Evolutionary conservation across 2,329 filamentous ascomycete genomes (phyloP), one percentile per base, ranked within the genome.

Genomic region (Pseudogymnoascus sp.): DNA sequence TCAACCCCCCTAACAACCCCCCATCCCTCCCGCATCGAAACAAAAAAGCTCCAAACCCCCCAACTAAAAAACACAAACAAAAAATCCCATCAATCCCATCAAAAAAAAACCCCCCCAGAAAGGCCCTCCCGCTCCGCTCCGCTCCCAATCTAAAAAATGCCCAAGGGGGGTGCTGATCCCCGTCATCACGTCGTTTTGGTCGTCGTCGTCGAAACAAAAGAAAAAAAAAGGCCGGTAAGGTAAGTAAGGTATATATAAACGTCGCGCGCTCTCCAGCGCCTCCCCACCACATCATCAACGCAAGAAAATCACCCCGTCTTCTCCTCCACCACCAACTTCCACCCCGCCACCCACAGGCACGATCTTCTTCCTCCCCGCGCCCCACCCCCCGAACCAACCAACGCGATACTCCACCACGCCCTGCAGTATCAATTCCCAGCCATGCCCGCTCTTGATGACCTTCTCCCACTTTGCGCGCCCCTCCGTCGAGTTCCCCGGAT

Each of bases 401-500:
- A 42, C 19, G 5, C 39, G 9, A 71, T 99, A 99, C 71, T 92
- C 92, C 68, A 99, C 80, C 12, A 94, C 89, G 22, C 94, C 94
- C 69, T 94, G 88, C 42, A 99, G 84, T 64, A 97, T 93, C 58
- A 99, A 82, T 68, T 97, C 91, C 69, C 97, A 99, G 49, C 93
- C 90, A 73, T 97, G 90, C 1, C 39, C 39, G 3, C 11, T 11
- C 67, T 95, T 85, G 60, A 97, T 80, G 55, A 97, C 92, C 64
- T 86, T 84, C 72, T 96, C 91, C 94, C 94, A 99, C 11, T 92
- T 85, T 71, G 89, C 86, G 1, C 87, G 88, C 7, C 93, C 94
- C 71, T 91, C 87, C 0, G 94, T 97, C 69, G 87, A 87, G 74
- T 97, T 99, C 3, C 93, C 92, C 0, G 94, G 94, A 62, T 88